Conservation (phyloP, 2,329 filamentous ascomycete genomes). For the Botrytis cinerea region DNA sequence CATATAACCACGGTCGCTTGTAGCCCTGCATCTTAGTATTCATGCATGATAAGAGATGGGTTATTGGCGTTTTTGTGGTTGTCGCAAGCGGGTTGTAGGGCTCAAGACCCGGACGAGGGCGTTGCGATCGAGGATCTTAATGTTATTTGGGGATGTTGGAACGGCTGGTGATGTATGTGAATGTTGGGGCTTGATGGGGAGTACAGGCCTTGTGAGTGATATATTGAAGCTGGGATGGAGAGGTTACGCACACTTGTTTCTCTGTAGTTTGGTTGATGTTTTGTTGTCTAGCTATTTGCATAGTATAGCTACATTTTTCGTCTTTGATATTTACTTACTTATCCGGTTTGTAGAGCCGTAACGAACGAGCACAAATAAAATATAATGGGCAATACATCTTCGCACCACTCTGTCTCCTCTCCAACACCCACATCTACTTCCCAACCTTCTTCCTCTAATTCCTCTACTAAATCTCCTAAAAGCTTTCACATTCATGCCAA, state of each 20-base stretch:
- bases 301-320: too few relatives aligned
- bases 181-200: background rate
- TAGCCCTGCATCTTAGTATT: background rate
- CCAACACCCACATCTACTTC: background rate
- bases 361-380: background rate
- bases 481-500: background rate
- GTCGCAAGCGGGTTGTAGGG: background rate
- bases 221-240: background rate
- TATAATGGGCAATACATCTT: constrained; percentile 21
- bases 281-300: background rate
- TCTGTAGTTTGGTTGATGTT: background rate
- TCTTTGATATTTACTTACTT: background rate
- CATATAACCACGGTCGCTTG: background rate
- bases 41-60: background rate
- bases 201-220: background rate
- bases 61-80: background rate
- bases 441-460: background rate
- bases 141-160: background rate
- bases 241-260: background rate
- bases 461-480: background rate
- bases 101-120: background rate
- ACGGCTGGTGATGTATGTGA: background rate
- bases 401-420: background rate
- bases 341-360: background rate
- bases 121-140: background rate